Evolutionary conservation across 768 basidiomycete species (phyloP), one percentile per base, ranked within the genome.

Genomic region (Asterophora lycoperdoides): DNA sequence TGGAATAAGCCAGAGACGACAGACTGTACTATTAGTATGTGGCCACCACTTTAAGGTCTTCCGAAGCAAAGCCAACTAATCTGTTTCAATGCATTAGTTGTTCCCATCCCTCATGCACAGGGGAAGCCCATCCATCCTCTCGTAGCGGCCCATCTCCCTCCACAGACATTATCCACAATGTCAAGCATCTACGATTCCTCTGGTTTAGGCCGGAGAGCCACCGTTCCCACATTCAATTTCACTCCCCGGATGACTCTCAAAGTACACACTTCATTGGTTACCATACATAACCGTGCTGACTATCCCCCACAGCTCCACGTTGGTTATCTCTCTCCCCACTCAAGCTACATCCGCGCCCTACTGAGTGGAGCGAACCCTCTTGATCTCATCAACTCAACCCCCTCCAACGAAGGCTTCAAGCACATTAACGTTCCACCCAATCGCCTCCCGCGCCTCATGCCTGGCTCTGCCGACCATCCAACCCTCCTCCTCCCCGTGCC

Each of bases 251-350:
- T 87, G 59, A 76, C 79, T 35, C 68, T 89, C 56, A 80, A 78
- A 61, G 88, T 88, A 49, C 14, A 77, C 64, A n/a, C n/a, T 34
- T 13, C 6, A 23, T 14, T 28, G 23, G 18, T 20, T 14, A 15
- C 19, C 39, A 18, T 41, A 30, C 15, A 13, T 30, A 15, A 37
- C 17, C 18, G 39, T 39, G 40, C 40, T 57, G 17, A 48, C 56
- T 42, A 56, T 46, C 20, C 26, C 35, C 41, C 19, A 19, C 57
- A 91, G 89, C 69, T 93, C 20, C 92, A 95, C 59, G 74, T 79
- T 54, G 87, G 89, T 61, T 90, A 85, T 60, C 78, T 95, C 37
- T 80, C 81, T n/a, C 82, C 87, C 14, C 89, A 92, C 64, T 93
- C 90, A 0, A 74, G 75, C 36, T 80, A 91, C 45, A 71, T 93